Percentiles rank a stretch among this genome's conserved stretches.
Conservation (phyloP, 495 filamentous ascomycete species). For the Aspergillus taichungensis region DNA sequence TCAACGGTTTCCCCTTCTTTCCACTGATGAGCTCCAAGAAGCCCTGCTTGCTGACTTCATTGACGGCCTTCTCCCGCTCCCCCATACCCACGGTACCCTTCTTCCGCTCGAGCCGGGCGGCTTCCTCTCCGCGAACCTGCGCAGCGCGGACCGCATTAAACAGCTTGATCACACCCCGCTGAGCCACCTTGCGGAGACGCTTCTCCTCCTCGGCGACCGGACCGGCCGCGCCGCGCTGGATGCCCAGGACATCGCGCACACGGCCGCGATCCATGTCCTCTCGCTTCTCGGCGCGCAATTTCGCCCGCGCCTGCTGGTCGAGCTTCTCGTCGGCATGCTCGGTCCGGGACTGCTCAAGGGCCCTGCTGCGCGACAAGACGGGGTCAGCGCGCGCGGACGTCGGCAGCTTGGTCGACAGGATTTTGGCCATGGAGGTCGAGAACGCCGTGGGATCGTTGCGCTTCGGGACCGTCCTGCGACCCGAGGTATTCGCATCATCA, state of each 20-base stretch:
- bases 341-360: slow-evolving; percentile 54
- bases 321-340: slow-evolving; percentile 65
- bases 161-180: slow-evolving; percentile 85
- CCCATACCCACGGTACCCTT: slow-evolving; percentile 67
- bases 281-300: slow-evolving; percentile 73
- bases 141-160: slow-evolving; percentile 93
- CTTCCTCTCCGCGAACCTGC: slow-evolving; percentile 75
- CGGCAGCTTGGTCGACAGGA: slow-evolving; percentile 78
- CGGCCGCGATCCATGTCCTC: slow-evolving; percentile 77
- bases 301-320: slow-evolving; percentile 67
- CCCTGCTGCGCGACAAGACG: slow-evolving; percentile 69
- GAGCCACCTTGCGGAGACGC: slow-evolving; percentile 71
- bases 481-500: slow-evolving; percentile 21
- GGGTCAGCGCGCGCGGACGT: slow-evolving; percentile 74
- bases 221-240: slow-evolving; percentile 35
- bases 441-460: slow-evolving; percentile 88
- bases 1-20: slow-evolving; percentile 43
- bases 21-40: slow-evolving; percentile 81
- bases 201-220: slow-evolving; percentile 70
- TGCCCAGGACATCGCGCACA: slow-evolving; percentile 70
- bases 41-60: slow-evolving; percentile 92
- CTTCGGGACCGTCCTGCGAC: slow-evolving; percentile 39
- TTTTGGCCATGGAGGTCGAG: slow-evolving; percentile 83
- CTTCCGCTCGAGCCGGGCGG: slow-evolving; percentile 54
- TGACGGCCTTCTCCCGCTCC: slow-evolving; percentile 71